phyloP scores from a whole-genome alignment of 2,329 filamentous ascomycete species.

The Colletotrichum sp. region DNA sequence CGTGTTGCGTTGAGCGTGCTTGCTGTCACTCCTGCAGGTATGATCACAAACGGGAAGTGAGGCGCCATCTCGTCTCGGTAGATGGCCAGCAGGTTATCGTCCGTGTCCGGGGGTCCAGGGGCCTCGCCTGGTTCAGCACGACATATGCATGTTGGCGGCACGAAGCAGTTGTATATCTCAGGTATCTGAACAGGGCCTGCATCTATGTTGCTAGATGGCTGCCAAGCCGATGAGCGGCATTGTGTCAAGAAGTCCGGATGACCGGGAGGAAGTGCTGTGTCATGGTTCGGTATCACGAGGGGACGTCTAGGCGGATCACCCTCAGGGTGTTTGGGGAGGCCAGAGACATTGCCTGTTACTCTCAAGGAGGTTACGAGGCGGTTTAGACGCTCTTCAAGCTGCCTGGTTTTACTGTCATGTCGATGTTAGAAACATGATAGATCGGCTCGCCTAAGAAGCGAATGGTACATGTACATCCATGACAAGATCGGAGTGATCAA shows the following conservation, averaged over 20 bases:
- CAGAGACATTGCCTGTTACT: conserved; percentile 42
- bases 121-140: conserved; percentile 43
- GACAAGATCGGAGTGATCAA: not conserved
- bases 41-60: conserved; percentile 51
- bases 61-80: conserved; percentile 49
- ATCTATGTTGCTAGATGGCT: conserved; percentile 19
- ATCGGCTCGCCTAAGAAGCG: not conserved
- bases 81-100: conserved; percentile 49
- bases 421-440: not conserved
- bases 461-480: too few species aligned
- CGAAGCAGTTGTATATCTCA: conserved; percentile 48
- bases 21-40: conserved; percentile 40
- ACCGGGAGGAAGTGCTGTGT: not conserved
- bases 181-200: conserved; percentile 38
- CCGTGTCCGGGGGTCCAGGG: conserved; percentile 45
- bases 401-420: conserved; percentile 47
- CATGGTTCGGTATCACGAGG: not conserved
- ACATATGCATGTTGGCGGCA: conserved; percentile 52
- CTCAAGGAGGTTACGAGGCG: conserved; percentile 53
- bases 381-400: conserved; percentile 55
- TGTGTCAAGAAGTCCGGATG: not conserved
- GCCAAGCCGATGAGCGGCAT: not conserved
- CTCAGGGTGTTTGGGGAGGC: not conserved
- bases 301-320: not conserved
- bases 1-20: conserved; percentile 39